Conservation (phyloP, 441 rosid genomes). For the Jatropha multifida region DNA sequence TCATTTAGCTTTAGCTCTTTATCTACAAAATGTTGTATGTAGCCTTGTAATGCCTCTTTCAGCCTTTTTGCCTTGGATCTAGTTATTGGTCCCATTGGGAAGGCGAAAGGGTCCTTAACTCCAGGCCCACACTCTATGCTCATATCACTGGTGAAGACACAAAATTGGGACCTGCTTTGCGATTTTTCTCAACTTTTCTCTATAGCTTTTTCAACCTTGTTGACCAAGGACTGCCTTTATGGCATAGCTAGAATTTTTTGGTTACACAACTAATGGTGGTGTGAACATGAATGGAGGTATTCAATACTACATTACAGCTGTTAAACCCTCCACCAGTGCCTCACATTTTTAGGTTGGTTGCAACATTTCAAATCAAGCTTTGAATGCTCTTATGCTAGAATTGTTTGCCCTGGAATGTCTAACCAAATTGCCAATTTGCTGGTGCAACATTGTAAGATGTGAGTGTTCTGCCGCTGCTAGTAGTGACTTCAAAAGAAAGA, state of each 20-base stretch:
- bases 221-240: conserved; percentile 20
- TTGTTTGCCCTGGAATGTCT: conserved; percentile 78
- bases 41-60: no score
- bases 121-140: no score
- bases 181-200: conserved; percentile 10
- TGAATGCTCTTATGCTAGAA: conserved; percentile 38
- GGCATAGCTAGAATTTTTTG: conserved; percentile 6
- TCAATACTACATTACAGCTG: background rate
- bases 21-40: no score
- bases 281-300: conserved; percentile 4
- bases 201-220: conserved; percentile 22
- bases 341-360: background rate
- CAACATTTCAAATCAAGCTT: conserved; percentile 2
- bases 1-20: no score
- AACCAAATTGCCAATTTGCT: conserved; percentile 72
- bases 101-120: no score
- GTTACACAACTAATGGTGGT: background rate
- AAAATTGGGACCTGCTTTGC: conserved; percentile 28
- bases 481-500: conserved; percentile 78
- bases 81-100: no score
- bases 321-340: conserved; percentile 8
- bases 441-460: conserved; percentile 79
- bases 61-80: no score
- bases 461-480: conserved; percentile 52
- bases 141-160: conserved; percentile 16